A percentile compares a stretch with the other conserved stretches of the same genome.
phyloP scores from a whole-genome alignment of 495 filamentous ascomycete species.

The Lasiosphaeria ovina region DNA sequence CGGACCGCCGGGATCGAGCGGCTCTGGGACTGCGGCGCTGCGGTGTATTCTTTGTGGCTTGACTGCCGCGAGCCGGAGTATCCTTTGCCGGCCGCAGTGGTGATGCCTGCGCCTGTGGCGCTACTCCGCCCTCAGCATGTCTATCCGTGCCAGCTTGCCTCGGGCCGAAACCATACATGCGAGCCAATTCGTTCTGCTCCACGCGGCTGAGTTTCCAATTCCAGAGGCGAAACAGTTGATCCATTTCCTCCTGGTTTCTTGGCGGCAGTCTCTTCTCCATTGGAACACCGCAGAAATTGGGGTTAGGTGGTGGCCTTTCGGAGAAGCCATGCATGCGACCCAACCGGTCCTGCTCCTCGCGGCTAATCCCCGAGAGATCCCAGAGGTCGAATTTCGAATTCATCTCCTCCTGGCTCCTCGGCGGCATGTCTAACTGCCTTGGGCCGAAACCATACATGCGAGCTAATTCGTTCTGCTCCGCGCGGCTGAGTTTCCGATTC shows the following conservation, averaged over 20 bases:
- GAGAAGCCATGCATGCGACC: constrained; percentile 3
- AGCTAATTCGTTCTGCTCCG: constrained; percentile 4
- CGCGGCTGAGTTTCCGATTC: constrained; percentile 4
- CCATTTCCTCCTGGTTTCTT: constrained; percentile 1
- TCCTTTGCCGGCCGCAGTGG: constrained; percentile 8
- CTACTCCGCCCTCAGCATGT: constrained; percentile 1
- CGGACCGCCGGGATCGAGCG: constrained; percentile 10
- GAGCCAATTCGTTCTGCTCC: constrained; percentile 8
- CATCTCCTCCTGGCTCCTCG: neutral
- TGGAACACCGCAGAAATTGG: neutral
- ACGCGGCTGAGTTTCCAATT: constrained; percentile 3
- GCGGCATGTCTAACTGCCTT: neutral
- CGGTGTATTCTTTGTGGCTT: constrained; percentile 15
- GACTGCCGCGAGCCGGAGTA: constrained; percentile 9
- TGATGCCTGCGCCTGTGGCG: constrained; percentile 11
- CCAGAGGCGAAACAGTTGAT: neutral
- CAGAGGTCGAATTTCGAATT: neutral
- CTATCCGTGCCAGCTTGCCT: constrained; percentile 7
- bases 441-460: neutral
- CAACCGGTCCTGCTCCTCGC: constrained; percentile 3
- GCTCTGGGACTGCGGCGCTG: constrained; percentile 10
- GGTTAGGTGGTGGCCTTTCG: neutral
- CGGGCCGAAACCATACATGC: constrained; percentile 1
- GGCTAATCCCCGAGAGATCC: neutral
- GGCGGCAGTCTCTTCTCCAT: neutral